These are phyloP conservation scores for Quercus glauca DNA, from an alignment of 306 rosid species.

Conservation along the genomic window DNA sequence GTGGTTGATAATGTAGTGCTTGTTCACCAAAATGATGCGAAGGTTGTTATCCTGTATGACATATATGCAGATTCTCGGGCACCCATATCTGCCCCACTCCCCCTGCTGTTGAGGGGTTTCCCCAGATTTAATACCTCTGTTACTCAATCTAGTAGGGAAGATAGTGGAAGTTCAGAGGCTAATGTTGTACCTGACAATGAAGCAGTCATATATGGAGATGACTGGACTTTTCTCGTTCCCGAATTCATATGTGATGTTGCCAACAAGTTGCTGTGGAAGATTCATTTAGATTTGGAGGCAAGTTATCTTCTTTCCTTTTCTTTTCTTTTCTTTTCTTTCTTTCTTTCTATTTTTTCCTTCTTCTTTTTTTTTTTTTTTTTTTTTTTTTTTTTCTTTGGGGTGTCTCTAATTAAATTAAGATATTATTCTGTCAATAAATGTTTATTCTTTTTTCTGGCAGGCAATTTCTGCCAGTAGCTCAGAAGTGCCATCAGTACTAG, in stretches of 20 bases:
- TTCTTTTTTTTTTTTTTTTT: too few relatives aligned
- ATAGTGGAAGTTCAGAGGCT: conserved; percentile 46
- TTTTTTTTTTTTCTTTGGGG: too few relatives aligned
- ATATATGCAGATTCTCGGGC: conserved; percentile 83
- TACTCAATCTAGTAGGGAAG: conserved; percentile 59
- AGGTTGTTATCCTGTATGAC: conserved; percentile 92
- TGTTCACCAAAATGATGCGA: conserved; percentile 95
- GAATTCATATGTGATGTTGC: conserved; percentile 79
- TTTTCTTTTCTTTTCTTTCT: not conserved
- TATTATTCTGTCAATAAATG: conserved; percentile 15
- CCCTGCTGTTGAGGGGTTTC: conserved; percentile 77
- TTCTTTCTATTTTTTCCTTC: too few relatives aligned
- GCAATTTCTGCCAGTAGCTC: conserved; percentile 97
- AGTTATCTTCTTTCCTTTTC: conserved; percentile 25
- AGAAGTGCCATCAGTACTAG: conserved; percentile 84
- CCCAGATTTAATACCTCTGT: conserved; percentile 54
- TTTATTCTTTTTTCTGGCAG: conserved; percentile 37
- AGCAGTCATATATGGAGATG: conserved; percentile 59
- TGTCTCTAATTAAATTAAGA: conserved; percentile 7
- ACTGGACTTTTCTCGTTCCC: conserved; percentile 84
- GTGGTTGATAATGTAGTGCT: conserved; percentile 91
- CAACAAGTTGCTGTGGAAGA: conserved; percentile 75
- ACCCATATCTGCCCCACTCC: conserved; percentile 97
- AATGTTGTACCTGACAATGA: conserved; percentile 46
- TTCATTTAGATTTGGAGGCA: conserved; percentile 84